Conservation (phyloP, 345 rosid genomes). For the Chamaenerion angustifolium region DNA sequence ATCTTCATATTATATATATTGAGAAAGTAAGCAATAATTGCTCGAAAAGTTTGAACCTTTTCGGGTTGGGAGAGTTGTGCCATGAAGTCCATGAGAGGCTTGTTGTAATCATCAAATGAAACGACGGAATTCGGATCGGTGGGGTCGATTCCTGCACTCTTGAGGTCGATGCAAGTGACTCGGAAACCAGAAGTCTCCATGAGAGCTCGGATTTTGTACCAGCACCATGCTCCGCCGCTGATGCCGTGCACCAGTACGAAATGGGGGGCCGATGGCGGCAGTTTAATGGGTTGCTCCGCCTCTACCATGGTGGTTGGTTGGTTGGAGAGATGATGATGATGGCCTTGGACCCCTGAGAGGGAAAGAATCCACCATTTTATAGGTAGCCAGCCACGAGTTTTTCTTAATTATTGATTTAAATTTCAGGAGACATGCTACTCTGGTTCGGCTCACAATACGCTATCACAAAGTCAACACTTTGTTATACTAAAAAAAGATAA, state of each 20-base stretch:
- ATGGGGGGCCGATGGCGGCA: constrained; percentile 21
- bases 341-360: no score
- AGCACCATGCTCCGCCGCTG: constrained; percentile 83
- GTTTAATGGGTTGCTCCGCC: constrained; percentile 2
- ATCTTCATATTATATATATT: no score
- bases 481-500: no score
- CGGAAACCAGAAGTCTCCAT: constrained; percentile 66
- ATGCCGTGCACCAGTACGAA: constrained; percentile 78
- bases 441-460: no score
- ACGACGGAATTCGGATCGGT: constrained; percentile 32
- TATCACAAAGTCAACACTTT: no score
- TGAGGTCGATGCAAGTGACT: constrained; percentile 78
- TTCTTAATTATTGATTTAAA: no score
- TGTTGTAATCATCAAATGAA: constrained; percentile 58
- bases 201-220: constrained; percentile 68
- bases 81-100: constrained; percentile 58
- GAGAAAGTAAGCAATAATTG: no score
- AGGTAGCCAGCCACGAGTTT: no score
- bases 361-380: no score
- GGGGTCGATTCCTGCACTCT: constrained; percentile 45
- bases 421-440: no score
- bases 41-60: constrained; percentile 23
- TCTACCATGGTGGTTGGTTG: constrained; percentile 26
- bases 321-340: not conserved
- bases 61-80: constrained; percentile 33